Percentiles rank a stretch among this genome's conserved stretches.
Evolutionary conservation across 1,284 basidiomycete species (phyloP).

Genomic region (Cutaneotrichosporon dermatis): DNA sequence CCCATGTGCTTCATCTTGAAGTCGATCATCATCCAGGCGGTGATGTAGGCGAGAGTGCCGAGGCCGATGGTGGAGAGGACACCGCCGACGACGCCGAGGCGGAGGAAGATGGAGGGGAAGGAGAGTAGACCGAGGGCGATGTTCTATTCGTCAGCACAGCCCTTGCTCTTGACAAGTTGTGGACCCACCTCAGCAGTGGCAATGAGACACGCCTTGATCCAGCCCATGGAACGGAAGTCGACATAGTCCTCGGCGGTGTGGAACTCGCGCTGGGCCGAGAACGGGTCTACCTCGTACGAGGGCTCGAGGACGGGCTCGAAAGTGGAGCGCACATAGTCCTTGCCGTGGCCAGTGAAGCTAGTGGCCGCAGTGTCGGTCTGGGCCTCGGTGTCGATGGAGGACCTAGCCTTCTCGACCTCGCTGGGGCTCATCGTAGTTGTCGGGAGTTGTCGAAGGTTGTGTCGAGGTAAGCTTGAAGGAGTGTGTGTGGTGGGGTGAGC

Average conservation of each 20-base stretch:
- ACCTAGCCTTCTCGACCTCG: not conserved
- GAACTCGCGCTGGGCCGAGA: constrained; percentile 25
- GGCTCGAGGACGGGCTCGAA: constrained; percentile 10
- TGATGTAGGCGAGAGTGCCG: constrained; percentile 36
- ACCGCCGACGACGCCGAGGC: constrained; percentile 41
- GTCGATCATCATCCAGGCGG: constrained; percentile 41
- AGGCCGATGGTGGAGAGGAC: constrained; percentile 34
- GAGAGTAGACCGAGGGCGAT: constrained; percentile 43
- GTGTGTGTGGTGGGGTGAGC: too few relatives aligned
- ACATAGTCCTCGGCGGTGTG: constrained; percentile 33
- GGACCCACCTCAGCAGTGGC: constrained; percentile 37
- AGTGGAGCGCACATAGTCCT: not conserved
- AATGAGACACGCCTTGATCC: constrained; percentile 39
- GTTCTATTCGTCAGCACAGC: constrained; percentile 18
- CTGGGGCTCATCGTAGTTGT: too few relatives aligned
- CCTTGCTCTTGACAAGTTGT: too few relatives aligned
- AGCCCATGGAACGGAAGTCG: constrained; percentile 43
- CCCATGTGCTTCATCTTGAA: constrained; percentile 44
- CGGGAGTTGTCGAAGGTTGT: too few relatives aligned
- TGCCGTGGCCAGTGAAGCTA: not conserved
- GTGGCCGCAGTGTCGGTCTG: not conserved
- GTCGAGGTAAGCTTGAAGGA: too few relatives aligned
- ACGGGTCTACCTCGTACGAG: constrained; percentile 32
- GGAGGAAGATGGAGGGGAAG: constrained; percentile 39
- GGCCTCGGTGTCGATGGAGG: constrained; percentile 2